These are phyloP conservation scores for Pichia paraexigua DNA, from an alignment of 805 yeast genomes.

Conservation along the genomic window DNA sequence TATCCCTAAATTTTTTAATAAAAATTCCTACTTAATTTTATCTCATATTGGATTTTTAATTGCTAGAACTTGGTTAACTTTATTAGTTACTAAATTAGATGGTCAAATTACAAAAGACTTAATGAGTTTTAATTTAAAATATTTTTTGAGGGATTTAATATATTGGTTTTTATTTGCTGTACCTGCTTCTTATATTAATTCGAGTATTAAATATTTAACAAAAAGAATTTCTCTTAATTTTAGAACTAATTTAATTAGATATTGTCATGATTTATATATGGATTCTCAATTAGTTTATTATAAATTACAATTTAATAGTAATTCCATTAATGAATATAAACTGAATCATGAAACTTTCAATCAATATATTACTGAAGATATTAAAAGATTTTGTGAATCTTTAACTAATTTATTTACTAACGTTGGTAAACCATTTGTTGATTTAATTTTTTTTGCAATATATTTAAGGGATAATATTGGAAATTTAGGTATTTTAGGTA, in stretches of 20 bases:
- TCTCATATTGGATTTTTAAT: slow-evolving; percentile 70
- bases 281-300: slow-evolving; percentile 77
- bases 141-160: slow-evolving; percentile 66
- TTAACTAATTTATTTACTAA: slow-evolving; percentile 78
- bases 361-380: slow-evolving; percentile 80
- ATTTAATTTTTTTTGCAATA: slow-evolving; percentile 72
- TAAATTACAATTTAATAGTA: slow-evolving; percentile 58
- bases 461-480: slow-evolving; percentile 84
- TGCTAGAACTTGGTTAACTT: slow-evolving; percentile 78
- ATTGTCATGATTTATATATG: slow-evolving; percentile 83
- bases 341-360: slow-evolving; percentile 59
- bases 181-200: slow-evolving; percentile 89
- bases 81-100: slow-evolving; percentile 80
- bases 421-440: slow-evolving; percentile 88
- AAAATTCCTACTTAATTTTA: slow-evolving; percentile 55
- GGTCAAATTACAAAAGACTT: slow-evolving; percentile 88
- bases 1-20: slow-evolving; percentile 65
- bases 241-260: slow-evolving; percentile 75
- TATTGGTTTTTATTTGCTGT: slow-evolving; percentile 88
- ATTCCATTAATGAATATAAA: slow-evolving; percentile 26
- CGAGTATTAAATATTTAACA: slow-evolving; percentile 77
- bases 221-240: slow-evolving; percentile 72
- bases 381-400: slow-evolving; percentile 71
- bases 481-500: slow-evolving; percentile 74
- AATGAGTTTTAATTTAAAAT: slow-evolving; percentile 69